phyloP scores from a whole-genome alignment of 176 grass and related monocot genomes.

The bread wheat (Triticum aestivum) region IWGSC_CS_RefSeq_v2.1 NC_057800.1:139732021-139732520 shows the following conservation, averaged over 20 bases:
- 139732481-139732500: background rate
- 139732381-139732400: too few relatives aligned
- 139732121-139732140: background rate
- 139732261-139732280: background rate
- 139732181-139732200: slow-evolving; percentile 57
- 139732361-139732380: background rate
- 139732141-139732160: background rate
- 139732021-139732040: background rate
- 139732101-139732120: background rate
- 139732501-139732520: background rate
- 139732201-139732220: slow-evolving; percentile 88
- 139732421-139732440: background rate
- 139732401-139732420: background rate
- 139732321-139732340: background rate
- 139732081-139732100: background rate
- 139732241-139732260: slow-evolving; percentile 46
- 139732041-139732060: background rate
- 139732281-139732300: background rate
- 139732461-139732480: background rate
- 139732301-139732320: background rate
- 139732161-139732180: slow-evolving; percentile 76
- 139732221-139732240: slow-evolving; percentile 67
- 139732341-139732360: background rate
- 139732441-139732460: background rate
- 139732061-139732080: background rate